A percentile compares a stretch with the other conserved stretches of the same genome.
phyloP scores from a whole-genome alignment of 176 grass and related monocot species.

The Tillandsia leiboldiana region DNA sequence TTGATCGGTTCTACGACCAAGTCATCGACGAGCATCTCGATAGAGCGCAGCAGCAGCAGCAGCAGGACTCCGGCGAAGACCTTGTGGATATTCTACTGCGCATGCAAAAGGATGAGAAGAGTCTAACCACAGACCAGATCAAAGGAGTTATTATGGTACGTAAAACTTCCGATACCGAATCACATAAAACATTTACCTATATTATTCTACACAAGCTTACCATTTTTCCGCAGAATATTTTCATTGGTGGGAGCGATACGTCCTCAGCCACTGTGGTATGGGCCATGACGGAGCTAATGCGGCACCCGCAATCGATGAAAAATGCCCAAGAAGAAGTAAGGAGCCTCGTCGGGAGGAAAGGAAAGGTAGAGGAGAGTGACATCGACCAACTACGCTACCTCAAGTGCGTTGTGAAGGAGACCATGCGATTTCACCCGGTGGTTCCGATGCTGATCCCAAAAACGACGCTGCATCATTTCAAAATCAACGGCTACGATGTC shows the following conservation, averaged over 20 bases:
- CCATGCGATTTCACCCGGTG: slow-evolving; percentile 15
- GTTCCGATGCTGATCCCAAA: slow-evolving; percentile 3
- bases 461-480: not conserved
- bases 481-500: slow-evolving; percentile 4
- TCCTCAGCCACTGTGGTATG: slow-evolving; percentile 14
- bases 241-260: slow-evolving; percentile 21
- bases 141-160: too few relatives aligned
- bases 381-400: slow-evolving; percentile 12
- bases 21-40: slow-evolving; percentile 11
- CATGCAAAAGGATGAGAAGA: too few relatives aligned
- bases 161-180: too few relatives aligned
- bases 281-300: slow-evolving; percentile 24
- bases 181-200: not conserved
- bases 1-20: slow-evolving; percentile 15
- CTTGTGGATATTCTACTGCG: too few relatives aligned
- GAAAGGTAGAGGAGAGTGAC: slow-evolving; percentile 8
- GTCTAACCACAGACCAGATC: too few relatives aligned
- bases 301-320: slow-evolving; percentile 11
- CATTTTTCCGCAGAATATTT: slow-evolving; percentile 7
- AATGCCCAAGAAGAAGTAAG: slow-evolving; percentile 24
- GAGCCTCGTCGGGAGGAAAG: not conserved
- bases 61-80: too few relatives aligned
- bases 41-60: not conserved
- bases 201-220: not conserved
- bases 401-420: slow-evolving; percentile 24